Percentiles rank a stretch among this genome's conserved stretches.
These are phyloP conservation scores for Stachybotrys echinatus DNA, from an alignment of 2,329 filamentous ascomycete species.

Conservation along the genomic window DNA sequence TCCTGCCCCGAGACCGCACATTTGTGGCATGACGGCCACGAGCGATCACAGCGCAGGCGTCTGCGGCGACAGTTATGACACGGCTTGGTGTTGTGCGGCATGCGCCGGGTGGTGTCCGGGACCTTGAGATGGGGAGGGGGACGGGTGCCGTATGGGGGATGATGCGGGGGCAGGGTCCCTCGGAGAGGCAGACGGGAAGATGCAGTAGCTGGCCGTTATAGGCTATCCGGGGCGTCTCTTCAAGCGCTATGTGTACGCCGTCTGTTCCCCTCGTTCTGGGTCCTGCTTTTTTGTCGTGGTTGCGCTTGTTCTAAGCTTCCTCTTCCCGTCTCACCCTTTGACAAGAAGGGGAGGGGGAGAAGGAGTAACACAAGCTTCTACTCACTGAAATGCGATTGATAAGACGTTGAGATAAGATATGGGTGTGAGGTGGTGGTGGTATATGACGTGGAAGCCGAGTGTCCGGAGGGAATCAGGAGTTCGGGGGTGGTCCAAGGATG, in stretches of 20 bases:
- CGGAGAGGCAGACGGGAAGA: no score
- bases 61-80: conserved; percentile 60
- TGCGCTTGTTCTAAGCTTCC: background rate
- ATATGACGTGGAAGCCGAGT: background rate
- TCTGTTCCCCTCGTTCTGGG: no score
- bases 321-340: background rate
- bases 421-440: conserved; percentile 5
- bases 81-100: conserved; percentile 33
- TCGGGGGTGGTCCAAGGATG: background rate
- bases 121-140: conserved; percentile 7
- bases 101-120: conserved; percentile 20
- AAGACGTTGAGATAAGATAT: background rate
- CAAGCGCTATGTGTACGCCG: no score
- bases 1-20: conserved; percentile 49
- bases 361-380: conserved; percentile 1
- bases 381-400: background rate
- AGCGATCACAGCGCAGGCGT: conserved; percentile 57
- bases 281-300: no score
- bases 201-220: no score
- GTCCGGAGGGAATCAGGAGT: no score
- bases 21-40: conserved; percentile 54
- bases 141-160: conserved; percentile 9
- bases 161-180: conserved; percentile 9
- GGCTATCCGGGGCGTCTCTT: no score
- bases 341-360: conserved; percentile 5